Evolutionary conservation across 495 filamentous ascomycete genomes (phyloP).

Genomic region (Xylaria telfairii): DNA sequence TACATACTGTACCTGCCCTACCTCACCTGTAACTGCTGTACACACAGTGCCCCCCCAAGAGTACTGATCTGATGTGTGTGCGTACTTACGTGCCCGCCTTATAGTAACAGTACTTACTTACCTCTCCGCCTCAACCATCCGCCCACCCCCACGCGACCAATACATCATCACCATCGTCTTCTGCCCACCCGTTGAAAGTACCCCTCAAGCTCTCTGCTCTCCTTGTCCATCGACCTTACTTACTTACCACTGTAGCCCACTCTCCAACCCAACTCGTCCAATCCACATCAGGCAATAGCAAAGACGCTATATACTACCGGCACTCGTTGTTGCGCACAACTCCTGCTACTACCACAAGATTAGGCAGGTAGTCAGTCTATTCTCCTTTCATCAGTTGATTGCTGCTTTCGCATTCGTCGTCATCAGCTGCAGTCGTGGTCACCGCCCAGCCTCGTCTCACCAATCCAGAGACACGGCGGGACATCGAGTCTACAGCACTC

Average conservation of each 20-base stretch:
- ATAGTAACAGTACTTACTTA: neutral
- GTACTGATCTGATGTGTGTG: no score
- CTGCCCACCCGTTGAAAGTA: neutral
- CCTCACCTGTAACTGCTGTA: no score
- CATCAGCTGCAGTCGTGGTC: neutral
- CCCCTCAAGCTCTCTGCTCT: neutral
- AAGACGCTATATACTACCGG: neutral
- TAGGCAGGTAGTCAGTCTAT: neutral
- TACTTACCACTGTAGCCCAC: neutral
- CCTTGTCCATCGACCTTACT: neutral
- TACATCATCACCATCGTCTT: neutral
- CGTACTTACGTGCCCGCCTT: no score
- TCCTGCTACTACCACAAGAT: neutral
- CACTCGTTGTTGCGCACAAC: slow-evolving; percentile 1
- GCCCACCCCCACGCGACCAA: neutral
- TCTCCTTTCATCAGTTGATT: neutral
- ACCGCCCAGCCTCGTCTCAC: slow-evolving; percentile 1
- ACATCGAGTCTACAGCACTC: neutral
- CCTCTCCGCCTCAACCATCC: no score
- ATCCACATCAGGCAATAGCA: slow-evolving; percentile 13
- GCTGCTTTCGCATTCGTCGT: neutral
- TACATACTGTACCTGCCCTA: no score
- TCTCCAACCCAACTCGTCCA: slow-evolving; percentile 1
- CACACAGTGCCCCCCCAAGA: no score
- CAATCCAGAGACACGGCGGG: neutral